Conservation (phyloP, 2,329 filamentous ascomycete species). For the Ophiocordyceps unilateralis region DNA sequence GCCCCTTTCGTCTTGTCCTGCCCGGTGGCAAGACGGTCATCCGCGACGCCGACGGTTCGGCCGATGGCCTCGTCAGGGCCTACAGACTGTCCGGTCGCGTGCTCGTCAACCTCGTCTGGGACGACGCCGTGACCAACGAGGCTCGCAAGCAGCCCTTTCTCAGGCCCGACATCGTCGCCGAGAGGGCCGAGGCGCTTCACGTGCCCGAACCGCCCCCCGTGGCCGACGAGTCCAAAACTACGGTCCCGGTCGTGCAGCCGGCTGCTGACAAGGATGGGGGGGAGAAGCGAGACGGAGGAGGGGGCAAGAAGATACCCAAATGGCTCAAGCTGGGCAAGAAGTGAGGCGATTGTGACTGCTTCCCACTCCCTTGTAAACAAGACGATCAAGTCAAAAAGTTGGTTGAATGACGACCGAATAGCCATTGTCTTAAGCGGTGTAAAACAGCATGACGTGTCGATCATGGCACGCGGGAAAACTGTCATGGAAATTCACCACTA, state of each 20-base stretch:
- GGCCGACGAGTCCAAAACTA: constrained; percentile 21
- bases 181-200: constrained; percentile 48
- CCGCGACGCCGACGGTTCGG: constrained; percentile 25
- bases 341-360: too few species aligned
- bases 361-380: too few species aligned
- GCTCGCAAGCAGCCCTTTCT: constrained; percentile 41
- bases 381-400: too few species aligned
- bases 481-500: too few species aligned
- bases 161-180: constrained; percentile 34
- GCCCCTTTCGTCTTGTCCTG: constrained; percentile 57
- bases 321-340: constrained; percentile 65
- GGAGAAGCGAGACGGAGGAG: constrained; percentile 15
- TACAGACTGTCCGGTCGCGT: constrained; percentile 55
- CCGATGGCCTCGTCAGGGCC: constrained; percentile 48
- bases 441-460: too few species aligned
- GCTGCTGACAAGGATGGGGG: constrained; percentile 19
- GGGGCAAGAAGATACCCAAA: constrained; percentile 39
- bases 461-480: too few species aligned
- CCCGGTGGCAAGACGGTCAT: constrained; percentile 35
- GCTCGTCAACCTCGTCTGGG: constrained; percentile 63
- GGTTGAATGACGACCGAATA: too few species aligned
- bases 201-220: constrained; percentile 36
- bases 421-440: too few species aligned
- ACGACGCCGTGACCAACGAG: constrained; percentile 38
- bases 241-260: constrained; percentile 8